phyloP scores from a whole-genome alignment of 202 grass and related monocot species.

The Musa balbisiana region DNA sequence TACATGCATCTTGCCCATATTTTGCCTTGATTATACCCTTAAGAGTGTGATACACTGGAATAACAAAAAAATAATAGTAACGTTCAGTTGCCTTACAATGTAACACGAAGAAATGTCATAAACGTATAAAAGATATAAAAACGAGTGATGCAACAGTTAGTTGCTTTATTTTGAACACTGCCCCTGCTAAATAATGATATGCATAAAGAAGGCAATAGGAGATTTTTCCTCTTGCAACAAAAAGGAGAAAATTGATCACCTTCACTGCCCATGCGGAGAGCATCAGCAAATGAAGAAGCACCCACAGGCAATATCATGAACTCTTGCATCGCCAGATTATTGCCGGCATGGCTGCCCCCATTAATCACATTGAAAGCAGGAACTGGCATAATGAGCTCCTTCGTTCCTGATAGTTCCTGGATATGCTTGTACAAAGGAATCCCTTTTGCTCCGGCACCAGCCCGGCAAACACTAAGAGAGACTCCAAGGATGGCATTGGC shows the following conservation, averaged over 20 bases:
- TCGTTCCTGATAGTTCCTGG: constrained; percentile 73
- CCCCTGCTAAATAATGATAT: background rate
- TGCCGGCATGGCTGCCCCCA: constrained; percentile 93
- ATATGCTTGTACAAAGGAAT: constrained; percentile 91
- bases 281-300: constrained; percentile 75
- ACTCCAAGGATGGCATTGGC: constrained; percentile 98
- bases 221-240: background rate
- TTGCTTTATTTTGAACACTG: background rate
- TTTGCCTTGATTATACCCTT: constrained; percentile 98
- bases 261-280: constrained; percentile 79
- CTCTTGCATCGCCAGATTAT: constrained; percentile 95
- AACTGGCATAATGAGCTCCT: constrained; percentile 92
- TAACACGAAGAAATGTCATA: background rate
- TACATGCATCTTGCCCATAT: constrained; percentile 98
- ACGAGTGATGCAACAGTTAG: background rate
- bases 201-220: background rate
- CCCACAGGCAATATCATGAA: constrained; percentile 94
- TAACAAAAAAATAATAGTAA: background rate
- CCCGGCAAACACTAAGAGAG: constrained; percentile 79
- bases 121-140: background rate
- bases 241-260: constrained; percentile 35
- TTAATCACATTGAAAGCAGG: constrained; percentile 99
- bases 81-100: background rate
- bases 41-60: constrained; percentile 73
- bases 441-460: constrained; percentile 73